Percentiles rank a stretch among this genome's conserved stretches.
Conservation (phyloP, 2,329 filamentous ascomycete species). For the Zasmidium citrigriseum region DNA sequence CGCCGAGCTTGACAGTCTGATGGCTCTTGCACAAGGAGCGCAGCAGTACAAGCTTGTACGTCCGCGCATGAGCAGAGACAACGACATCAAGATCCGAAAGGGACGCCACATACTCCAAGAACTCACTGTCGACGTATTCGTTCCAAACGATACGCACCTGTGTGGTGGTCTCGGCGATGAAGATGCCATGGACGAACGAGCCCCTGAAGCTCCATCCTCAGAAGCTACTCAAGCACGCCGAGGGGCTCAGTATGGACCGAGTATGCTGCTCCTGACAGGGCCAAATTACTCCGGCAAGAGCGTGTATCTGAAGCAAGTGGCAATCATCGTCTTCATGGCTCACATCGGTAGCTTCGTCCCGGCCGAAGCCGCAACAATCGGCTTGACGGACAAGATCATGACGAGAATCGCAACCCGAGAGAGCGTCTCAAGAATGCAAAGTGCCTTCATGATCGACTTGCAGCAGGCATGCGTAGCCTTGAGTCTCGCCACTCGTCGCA, state of each 20-base stretch:
- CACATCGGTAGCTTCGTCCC: conserved; percentile 93
- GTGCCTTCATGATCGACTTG: conserved; percentile 77
- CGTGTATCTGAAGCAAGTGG: conserved; percentile 90
- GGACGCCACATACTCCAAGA: conserved; percentile 89
- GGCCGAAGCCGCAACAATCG: conserved; percentile 72
- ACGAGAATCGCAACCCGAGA: conserved; percentile 79
- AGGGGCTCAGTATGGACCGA: conserved; percentile 47
- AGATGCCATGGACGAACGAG: no score
- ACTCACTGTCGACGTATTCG: conserved; percentile 74
- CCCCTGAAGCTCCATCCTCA: no score
- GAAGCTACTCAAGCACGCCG: neutral
- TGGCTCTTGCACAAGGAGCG: conserved; percentile 79
- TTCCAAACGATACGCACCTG: conserved; percentile 78
- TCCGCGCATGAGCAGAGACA: conserved; percentile 70
- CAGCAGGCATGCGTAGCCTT: conserved; percentile 81
- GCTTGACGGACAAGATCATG: conserved; percentile 88
- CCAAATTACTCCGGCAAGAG: conserved; percentile 98
- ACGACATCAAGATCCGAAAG: conserved; percentile 70
- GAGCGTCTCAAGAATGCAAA: conserved; percentile 64
- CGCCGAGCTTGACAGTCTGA: conserved; percentile 82
- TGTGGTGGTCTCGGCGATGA: conserved; percentile 57
- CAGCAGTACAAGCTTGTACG: conserved; percentile 69
- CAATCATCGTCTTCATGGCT: conserved; percentile 86
- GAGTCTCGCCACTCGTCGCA: conserved; percentile 71
- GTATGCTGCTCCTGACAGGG: conserved; percentile 79